Evolutionary conservation across 352 stramenopile genomes (phyloP).

Genomic region (Globisporangium paddicum): DNA sequence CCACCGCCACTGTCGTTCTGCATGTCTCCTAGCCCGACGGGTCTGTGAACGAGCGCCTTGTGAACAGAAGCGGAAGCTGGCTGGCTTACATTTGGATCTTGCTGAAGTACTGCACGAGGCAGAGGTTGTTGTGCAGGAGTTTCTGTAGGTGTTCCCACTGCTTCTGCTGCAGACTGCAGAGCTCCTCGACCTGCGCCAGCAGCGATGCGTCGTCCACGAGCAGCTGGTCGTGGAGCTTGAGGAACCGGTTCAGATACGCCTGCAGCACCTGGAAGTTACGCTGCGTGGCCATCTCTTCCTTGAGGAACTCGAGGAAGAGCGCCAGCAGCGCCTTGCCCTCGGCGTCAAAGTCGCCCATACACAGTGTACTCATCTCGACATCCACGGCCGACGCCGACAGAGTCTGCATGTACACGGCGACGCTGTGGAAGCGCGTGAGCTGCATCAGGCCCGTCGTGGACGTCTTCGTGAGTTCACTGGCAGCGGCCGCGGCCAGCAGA

Average conservation of each 20-base stretch:
- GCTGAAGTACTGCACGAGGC: conserved; percentile 83
- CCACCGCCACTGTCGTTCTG: too few species aligned
- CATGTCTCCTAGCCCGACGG: too few species aligned
- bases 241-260: conserved; percentile 82
- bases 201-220: conserved; percentile 50
- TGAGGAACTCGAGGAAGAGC: conserved; percentile 62
- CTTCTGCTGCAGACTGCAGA: conserved; percentile 58
- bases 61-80: too few species aligned
- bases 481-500: conserved; percentile 33
- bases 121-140: conserved; percentile 82
- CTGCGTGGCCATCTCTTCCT: conserved; percentile 53
- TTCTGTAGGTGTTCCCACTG: conserved; percentile 82
- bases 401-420: conserved; percentile 62
- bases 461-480: conserved; percentile 9
- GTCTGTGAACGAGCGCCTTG: not conserved
- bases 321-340: conserved; percentile 62
- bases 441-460: conserved; percentile 17
- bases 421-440: conserved; percentile 35
- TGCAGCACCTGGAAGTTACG: conserved; percentile 79
- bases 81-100: conserved; percentile 81
- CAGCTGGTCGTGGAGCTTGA: conserved; percentile 81
- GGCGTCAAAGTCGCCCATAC: conserved; percentile 78
- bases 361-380: conserved; percentile 80
- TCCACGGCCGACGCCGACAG: conserved; percentile 71
- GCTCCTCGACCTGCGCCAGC: conserved; percentile 46